Conservation (phyloP, 2,329 filamentous ascomycete species). For the Dichotomopilus funicola region DNA sequence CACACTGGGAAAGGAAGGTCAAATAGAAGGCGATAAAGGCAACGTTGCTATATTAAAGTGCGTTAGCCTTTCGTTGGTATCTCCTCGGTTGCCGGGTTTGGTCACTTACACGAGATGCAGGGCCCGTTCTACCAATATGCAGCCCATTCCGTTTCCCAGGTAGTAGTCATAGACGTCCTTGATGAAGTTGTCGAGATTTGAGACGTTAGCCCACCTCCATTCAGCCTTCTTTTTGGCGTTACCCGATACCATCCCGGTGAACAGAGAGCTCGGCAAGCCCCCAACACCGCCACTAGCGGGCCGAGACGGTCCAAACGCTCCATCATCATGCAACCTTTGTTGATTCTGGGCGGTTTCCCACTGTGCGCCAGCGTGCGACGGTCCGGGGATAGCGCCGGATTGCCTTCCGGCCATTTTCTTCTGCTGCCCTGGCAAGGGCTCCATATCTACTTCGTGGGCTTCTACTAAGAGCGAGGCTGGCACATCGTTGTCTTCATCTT, state of each 20-base stretch:
- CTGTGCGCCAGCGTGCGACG: conserved; percentile 41
- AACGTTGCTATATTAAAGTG: conserved; percentile 52
- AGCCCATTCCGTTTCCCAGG: conserved; percentile 74
- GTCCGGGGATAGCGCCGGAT: conserved; percentile 33
- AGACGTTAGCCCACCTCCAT: conserved; percentile 89
- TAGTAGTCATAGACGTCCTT: conserved; percentile 82
- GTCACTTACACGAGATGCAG: conserved; percentile 64
- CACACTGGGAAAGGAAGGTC: conserved; percentile 77
- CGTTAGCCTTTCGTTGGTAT: conserved; percentile 4
- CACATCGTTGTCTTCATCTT: conserved; percentile 54
- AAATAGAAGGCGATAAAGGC: conserved; percentile 76
- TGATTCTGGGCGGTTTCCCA: conserved; percentile 51
- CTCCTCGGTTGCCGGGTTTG: not conserved
- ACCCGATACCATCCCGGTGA: conserved; percentile 26
- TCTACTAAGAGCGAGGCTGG: conserved; percentile 59
- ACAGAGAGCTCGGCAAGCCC: conserved; percentile 28
- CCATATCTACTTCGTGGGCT: conserved; percentile 32
- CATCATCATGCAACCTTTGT: conserved; percentile 43
- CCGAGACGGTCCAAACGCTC: conserved; percentile 22
- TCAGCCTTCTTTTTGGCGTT: conserved; percentile 66
- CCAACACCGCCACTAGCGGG: conserved; percentile 10
- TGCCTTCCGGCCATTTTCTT: conserved; percentile 20
- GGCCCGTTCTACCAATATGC: conserved; percentile 66
- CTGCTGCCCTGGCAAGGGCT: conserved; percentile 10
- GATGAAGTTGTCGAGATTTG: conserved; percentile 83